Conservation (phyloP, 192 early-diverging fungal species). For the Chytriomyces sp. region DNA sequence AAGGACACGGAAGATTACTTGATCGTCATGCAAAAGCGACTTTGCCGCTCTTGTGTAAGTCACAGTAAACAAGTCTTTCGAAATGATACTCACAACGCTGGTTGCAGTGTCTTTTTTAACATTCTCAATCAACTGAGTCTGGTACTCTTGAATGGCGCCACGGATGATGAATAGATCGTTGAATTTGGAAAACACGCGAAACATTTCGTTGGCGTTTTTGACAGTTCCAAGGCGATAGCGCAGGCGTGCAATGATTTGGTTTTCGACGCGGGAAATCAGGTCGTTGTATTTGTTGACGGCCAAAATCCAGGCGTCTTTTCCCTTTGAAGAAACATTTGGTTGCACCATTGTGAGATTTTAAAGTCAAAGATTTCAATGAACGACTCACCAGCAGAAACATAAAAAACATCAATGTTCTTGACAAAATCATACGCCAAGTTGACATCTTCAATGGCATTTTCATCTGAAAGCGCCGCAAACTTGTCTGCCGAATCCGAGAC, state of each 20-base stretch:
- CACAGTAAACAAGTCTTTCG: slow-evolving; percentile 81
- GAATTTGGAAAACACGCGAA: slow-evolving; percentile 99
- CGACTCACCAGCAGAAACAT: slow-evolving; percentile 74
- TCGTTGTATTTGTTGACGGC: slow-evolving; percentile 94
- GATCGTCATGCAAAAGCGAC: slow-evolving; percentile 87
- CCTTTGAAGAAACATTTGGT: slow-evolving; percentile 59
- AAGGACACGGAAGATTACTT: slow-evolving; percentile 83
- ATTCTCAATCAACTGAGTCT: slow-evolving; percentile 96
- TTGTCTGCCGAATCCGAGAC: slow-evolving; percentile 42
- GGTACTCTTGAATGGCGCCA: slow-evolving; percentile 99
- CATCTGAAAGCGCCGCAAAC: slow-evolving; percentile 57
- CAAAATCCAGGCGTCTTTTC: slow-evolving; percentile 89
- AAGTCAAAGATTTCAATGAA: slow-evolving; percentile 15
- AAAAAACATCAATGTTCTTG: slow-evolving; percentile 91
- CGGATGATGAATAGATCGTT: slow-evolving; percentile 99
- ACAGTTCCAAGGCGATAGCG: slow-evolving; percentile 93
- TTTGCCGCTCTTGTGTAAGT: slow-evolving; percentile 79
- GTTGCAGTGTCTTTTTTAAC: slow-evolving; percentile 98
- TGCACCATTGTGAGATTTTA: too few species aligned
- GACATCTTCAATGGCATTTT: slow-evolving; percentile 88
- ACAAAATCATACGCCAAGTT: slow-evolving; percentile 88
- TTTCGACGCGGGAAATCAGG: slow-evolving; percentile 92
- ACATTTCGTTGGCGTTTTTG: slow-evolving; percentile 99
- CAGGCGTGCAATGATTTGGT: slow-evolving; percentile 92
- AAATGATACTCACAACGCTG: slow-evolving; percentile 85